Evolutionary conservation across 2,329 filamentous ascomycete genomes (phyloP).

Genomic region (Pseudocercospora cruenta): DNA sequence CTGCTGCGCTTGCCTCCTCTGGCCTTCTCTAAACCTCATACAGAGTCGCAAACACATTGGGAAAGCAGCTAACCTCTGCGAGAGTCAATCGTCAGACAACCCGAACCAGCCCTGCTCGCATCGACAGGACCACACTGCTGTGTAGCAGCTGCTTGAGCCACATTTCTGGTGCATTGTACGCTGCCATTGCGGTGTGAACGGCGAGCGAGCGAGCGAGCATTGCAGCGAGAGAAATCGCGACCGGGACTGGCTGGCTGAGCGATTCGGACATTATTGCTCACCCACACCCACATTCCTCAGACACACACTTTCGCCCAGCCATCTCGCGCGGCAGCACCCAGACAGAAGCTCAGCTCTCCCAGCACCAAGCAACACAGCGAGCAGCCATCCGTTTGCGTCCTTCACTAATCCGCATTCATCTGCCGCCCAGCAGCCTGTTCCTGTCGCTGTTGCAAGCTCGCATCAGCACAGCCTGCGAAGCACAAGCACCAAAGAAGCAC

Average conservation of each 20-base stretch:
- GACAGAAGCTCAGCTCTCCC: not conserved
- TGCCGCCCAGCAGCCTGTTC: constrained; percentile 1
- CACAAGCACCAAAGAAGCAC: not conserved
- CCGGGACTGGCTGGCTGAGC: not conserved
- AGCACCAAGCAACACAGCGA: not conserved
- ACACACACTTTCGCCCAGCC: not conserved
- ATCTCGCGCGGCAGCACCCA: not conserved
- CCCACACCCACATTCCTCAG: not conserved
- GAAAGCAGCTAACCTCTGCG: constrained; percentile 5
- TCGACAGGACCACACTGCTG: not conserved
- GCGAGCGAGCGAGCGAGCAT: too few relatives aligned
- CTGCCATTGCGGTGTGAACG: not conserved
- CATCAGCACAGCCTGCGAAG: not conserved
- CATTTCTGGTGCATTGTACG: not conserved
- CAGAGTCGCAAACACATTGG: constrained; percentile 4
- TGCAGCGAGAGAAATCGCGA: not conserved
- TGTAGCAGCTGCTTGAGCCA: not conserved
- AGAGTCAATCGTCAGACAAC: not conserved
- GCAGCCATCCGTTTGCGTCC: constrained; percentile 7
- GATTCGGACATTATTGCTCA: not conserved
- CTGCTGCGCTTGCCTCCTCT: constrained; percentile 6
- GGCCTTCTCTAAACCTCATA: constrained; percentile 5
- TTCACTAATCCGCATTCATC: constrained; percentile 7
- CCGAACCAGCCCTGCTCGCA: not conserved
- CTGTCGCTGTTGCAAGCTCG: not conserved